phyloP scores from a whole-genome alignment of 2,329 filamentous ascomycete species.

The Stagonosporopsis cucurbitacearum region DNA sequence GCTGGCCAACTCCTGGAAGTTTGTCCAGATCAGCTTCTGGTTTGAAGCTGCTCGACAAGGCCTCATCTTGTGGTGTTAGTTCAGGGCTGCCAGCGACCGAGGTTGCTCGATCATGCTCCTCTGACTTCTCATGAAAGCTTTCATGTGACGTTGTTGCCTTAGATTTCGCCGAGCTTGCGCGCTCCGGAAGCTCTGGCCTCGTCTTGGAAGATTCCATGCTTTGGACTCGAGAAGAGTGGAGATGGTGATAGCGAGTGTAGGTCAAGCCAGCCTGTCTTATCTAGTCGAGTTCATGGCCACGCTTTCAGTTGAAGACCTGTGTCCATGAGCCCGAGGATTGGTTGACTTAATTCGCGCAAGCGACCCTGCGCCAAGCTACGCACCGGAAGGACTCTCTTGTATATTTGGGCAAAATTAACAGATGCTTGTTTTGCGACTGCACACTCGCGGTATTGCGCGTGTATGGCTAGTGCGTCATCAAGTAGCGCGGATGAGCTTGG shows the following conservation, averaged over 20 bases:
- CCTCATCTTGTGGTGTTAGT: constrained; percentile 33
- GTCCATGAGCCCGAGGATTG: neutral
- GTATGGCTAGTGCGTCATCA: constrained; percentile 11
- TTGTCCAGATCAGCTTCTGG: constrained; percentile 43
- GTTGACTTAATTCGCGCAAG: neutral
- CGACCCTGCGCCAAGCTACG: neutral
- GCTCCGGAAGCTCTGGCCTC: constrained; percentile 31
- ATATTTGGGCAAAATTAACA: constrained; percentile 4
- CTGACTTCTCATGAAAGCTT: constrained; percentile 33
- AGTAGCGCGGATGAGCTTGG: constrained; percentile 5
- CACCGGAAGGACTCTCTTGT: neutral
- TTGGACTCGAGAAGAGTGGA: neutral
- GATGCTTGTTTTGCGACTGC: neutral
- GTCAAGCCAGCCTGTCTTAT: constrained; percentile 3
- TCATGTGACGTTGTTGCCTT: constrained; percentile 35
- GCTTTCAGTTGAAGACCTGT: neutral
- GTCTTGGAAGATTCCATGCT: constrained; percentile 31
- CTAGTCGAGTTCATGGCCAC: constrained; percentile 5
- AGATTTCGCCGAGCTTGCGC: constrained; percentile 33
- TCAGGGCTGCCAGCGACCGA: constrained; percentile 35
- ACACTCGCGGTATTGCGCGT: neutral
- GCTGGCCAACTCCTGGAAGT: constrained; percentile 31
- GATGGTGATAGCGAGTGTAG: constrained; percentile 2
- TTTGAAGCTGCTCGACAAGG: constrained; percentile 36
- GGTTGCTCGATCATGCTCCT: constrained; percentile 38